A percentile compares a stretch with the other conserved stretches of the same genome.
These are phyloP conservation scores for Ascochyta viciae-villosae DNA, from an alignment of 2,329 filamentous ascomycete species.

Conservation along the genomic window DNA sequence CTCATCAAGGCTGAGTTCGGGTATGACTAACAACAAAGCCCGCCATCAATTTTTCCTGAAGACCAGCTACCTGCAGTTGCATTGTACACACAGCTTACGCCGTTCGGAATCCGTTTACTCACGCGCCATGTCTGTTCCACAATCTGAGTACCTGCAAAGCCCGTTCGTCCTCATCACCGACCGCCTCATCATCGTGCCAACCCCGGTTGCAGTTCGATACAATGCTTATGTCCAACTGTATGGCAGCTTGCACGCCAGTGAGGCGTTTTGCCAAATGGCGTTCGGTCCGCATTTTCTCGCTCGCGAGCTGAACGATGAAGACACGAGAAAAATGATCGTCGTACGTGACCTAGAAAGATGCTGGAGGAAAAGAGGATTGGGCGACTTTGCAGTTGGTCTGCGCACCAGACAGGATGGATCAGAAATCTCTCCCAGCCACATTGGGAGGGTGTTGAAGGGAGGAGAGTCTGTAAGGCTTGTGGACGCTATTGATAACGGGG, in stretches of 20 bases:
- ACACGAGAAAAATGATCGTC: slow-evolving; percentile 16
- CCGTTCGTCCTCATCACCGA: slow-evolving; percentile 16
- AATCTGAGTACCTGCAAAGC: slow-evolving; percentile 4
- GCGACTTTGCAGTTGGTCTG: slow-evolving; percentile 23
- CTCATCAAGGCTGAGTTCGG: not conserved
- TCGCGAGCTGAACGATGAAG: slow-evolving; percentile 13
- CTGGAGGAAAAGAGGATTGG: slow-evolving; percentile 20
- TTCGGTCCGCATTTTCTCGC: slow-evolving; percentile 18
- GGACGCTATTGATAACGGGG: not conserved
- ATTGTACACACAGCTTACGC: too few species aligned
- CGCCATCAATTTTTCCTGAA: not conserved
- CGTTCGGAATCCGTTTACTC: not conserved
- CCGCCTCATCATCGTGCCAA: slow-evolving; percentile 20
- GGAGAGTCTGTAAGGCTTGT: not conserved
- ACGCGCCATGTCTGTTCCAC: slow-evolving; percentile 4
- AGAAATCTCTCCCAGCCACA: not conserved
- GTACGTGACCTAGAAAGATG: slow-evolving; percentile 22
- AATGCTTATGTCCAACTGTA: slow-evolving; percentile 14
- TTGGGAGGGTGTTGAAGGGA: slow-evolving; percentile 1
- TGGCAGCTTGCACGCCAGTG: slow-evolving; percentile 16
- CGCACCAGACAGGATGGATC: slow-evolving; percentile 1
- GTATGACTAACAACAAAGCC: not conserved
- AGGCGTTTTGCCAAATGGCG: slow-evolving; percentile 20
- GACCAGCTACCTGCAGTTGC: too few species aligned
- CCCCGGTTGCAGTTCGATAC: slow-evolving; percentile 14